Evolutionary conservation across 208 protist species (phyloP).

Genomic region (Crithidia sp.): DNA sequence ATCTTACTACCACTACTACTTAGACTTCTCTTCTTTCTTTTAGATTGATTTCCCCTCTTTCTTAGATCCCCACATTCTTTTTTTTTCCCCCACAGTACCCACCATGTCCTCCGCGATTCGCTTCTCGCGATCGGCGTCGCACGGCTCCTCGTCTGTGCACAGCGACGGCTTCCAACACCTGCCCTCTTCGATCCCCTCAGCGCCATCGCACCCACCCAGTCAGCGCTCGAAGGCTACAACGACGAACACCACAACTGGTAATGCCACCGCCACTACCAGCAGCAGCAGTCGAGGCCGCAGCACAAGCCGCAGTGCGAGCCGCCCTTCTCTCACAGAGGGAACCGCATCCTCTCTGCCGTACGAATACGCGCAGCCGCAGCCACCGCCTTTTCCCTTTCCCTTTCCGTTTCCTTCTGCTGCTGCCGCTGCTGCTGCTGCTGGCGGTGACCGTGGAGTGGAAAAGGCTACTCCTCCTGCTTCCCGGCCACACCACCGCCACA

Average conservation of each 20-base stretch:
- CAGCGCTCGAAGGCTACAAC: constrained; percentile 10
- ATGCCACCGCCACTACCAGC: not conserved
- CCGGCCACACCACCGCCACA: too few species aligned
- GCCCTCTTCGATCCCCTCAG: constrained; percentile 15
- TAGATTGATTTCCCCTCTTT: not conserved
- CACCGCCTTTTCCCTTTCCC: not conserved
- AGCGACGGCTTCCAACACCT: constrained; percentile 10
- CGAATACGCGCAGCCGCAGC: not conserved
- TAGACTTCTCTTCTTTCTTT: not conserved
- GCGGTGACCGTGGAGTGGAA: too few species aligned
- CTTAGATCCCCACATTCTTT: not conserved
- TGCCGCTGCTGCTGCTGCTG: not conserved
- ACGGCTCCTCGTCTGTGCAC: not conserved
- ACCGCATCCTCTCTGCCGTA: not conserved
- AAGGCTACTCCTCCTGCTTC: too few species aligned
- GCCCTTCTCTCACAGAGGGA: not conserved
- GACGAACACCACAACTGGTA: not conserved
- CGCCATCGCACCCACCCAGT: constrained; percentile 8
- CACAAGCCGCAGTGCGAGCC: not conserved
- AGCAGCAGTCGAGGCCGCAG: not conserved
- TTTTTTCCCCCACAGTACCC: not conserved
- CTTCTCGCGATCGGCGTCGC: constrained; percentile 24
- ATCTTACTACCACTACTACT: not conserved
- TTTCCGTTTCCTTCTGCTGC: not conserved
- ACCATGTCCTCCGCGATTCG: constrained; percentile 25